A percentile compares a stretch with the other conserved stretches of the same genome.
These are phyloP conservation scores for Brassica cretica DNA, from an alignment of 345 rosid genomes.

Conservation along the genomic window DNA sequence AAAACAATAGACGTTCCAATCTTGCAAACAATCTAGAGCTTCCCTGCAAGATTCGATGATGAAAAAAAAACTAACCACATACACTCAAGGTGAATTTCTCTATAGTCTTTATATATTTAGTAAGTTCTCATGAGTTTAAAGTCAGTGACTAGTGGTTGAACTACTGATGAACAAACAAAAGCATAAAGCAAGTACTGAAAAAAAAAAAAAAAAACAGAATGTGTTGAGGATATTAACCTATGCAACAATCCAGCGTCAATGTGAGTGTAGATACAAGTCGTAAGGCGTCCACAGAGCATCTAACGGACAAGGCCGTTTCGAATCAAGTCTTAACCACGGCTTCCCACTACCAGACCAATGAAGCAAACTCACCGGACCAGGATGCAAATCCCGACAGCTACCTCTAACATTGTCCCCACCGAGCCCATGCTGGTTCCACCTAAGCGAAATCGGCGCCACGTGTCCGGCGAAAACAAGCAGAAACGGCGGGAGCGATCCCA, in stretches of 20 bases:
- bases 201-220: slow-evolving; percentile 9
- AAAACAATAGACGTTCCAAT: slow-evolving; percentile 10
- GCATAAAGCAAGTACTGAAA: slow-evolving; percentile 7
- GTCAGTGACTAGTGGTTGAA: slow-evolving; percentile 31
- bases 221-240: slow-evolving; percentile 17
- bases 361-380: slow-evolving; percentile 71
- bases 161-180: slow-evolving; percentile 27
- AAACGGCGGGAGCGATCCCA: slow-evolving; percentile 73
- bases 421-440: slow-evolving; percentile 83
- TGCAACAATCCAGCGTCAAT: slow-evolving; percentile 17
- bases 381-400: slow-evolving; percentile 71
- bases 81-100: no score
- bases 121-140: not conserved
- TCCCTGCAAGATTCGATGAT: slow-evolving; percentile 1
- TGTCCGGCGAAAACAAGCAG: slow-evolving; percentile 67
- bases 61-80: no score
- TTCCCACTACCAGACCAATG: slow-evolving; percentile 89
- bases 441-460: slow-evolving; percentile 72
- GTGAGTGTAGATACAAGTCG: slow-evolving; percentile 54
- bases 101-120: no score
- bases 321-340: slow-evolving; percentile 75
- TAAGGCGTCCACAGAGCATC: slow-evolving; percentile 70
- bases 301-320: slow-evolving; percentile 62
- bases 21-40: slow-evolving; percentile 17
- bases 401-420: slow-evolving; percentile 81